Base-by-base conservation (phyloP, 257 asterid species). In the Coffea canephora region DNA sequence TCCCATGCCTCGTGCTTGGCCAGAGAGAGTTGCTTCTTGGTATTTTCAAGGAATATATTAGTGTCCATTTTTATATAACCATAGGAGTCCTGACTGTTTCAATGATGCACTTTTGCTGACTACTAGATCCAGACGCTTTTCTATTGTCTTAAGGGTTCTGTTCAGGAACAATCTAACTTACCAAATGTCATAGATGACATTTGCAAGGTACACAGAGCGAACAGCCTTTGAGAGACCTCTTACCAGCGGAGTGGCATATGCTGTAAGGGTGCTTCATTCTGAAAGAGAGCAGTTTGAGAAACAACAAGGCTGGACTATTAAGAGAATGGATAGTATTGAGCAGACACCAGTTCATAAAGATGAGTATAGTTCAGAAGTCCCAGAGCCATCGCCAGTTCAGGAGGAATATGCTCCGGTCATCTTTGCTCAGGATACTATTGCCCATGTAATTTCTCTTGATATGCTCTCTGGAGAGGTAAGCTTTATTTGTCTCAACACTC, bases 221-320 rank as follows among this genome's bases (percentile, higher is more conserved):
- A 94, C 99, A 34, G 92, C 98, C 14, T 94, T 96, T 75, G 99
- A 96, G 91, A 92, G 99, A 74, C 99, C 99, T 45, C 95, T 96
- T 62, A 96, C 99, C 0, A 94, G 98, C 84, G 99, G 99, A 25
- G 99, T 96, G 79, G 99, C 99, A 64, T 96, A 94, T 75, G 98
- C 99, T 12, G 99, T 92, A 59, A 88, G 96, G 82, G 98, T 96
- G 82, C 98, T 92, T 70, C 93, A 91, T 64, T 78, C 87, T 57
- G 97, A 94, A 77, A 87, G 99, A 75, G 89, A 91, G 84, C 88
- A 87, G 61, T 96, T 96, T 77, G 99, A 96, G 90, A 85, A 81
- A 69, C 87, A 89, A 76, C 99, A 94, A 71, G 95, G 97, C 66
- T 96, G 98, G 98, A 88, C 89, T 45, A 94, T 96, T 78, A 96